Evolutionary conservation across 371 early-diverging fungal genomes (phyloP), one percentile per base, ranked within the genome.

Genomic region (Mortierella polycephala): DNA sequence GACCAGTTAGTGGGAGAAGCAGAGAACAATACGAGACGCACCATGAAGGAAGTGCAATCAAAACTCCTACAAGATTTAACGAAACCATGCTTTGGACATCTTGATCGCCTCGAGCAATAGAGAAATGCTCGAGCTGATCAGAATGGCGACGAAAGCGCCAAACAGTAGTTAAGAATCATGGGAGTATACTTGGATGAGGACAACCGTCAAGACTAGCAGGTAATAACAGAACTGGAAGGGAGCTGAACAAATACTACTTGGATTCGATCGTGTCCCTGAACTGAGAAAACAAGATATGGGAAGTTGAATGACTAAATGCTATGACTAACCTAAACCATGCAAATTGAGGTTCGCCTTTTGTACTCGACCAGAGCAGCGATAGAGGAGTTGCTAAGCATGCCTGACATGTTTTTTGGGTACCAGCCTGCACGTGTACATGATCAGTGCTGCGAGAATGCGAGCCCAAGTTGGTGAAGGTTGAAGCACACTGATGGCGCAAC

Each of bases 201-300:
- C 62, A 0, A 57, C 62, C 9, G 40, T 39, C 8, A 71, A 30
- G 11, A 66, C 54, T 21, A 72, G 45, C 7, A 57, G 7, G 13
- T 72, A 72, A 54, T 66, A 72, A 9, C 37, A 10, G 44, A 57
- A 53, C 46, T 72, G 73, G 41, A 44, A n/a, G 16, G 5, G 41
- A 72, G 62, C 37, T 62, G 67, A 20, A 42, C 20, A 21, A 72
- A 66, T 67, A 72, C 21, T 53, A 62, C 57, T 62, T 42, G 46
- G 39, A 65, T 40, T 67, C 73, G 8, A 72, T 53, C 14, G 57
- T 62, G 37, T 66, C 66, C 73, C 73, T 72, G 61, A 30, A 58
- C 1, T 30, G 30, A 30, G 30, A 30, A 30, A 30, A 30, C 30
- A 30, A 4, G 30, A 30, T 4, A 30, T 30, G 30, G 30, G 2